Evolutionary conservation across 2,329 filamentous ascomycete genomes (phyloP), one percentile per base, ranked within the genome.

Genomic region (Monascus ruber): DNA sequence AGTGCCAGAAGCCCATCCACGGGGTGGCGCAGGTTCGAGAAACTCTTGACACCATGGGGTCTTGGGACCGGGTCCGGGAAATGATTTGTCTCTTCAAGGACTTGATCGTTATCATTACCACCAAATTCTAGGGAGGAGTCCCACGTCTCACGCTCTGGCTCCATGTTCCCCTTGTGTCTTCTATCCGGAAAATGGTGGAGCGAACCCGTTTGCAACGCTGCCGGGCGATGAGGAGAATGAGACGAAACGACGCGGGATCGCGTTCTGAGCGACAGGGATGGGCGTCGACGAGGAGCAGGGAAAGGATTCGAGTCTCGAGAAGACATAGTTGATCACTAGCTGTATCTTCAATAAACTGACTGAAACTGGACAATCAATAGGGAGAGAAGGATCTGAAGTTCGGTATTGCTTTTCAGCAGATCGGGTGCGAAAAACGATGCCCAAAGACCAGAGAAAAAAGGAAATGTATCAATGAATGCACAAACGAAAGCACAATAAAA

Each of bases 1-100:
- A 65, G 51, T 6, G 63, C 62, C 28, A 62, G 59, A 38, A 67
- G 42, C 4, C 63, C 64, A 40, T 62, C 56, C 43, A 66, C 60
- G 3, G 62, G 59, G 42, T 66, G 61, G 35, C 62, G 59, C 38
- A 67, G 46, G 31, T 49, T 61, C 31, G 64, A 66, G 46, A 67
- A 65, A 43, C 62, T 66, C 48, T 62, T 66, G 37, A 62, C 51
- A 32, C 49, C 45, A 28, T 58, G 60, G 24, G 55, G 58, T n/a
- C 53, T 50, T n/a, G 53, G 53, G 9, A 45, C 44, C 6, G 54
- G 51, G 26, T 57, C 52, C 3, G 58, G 52, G 24, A 61, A 58
- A 17, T 52, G 49, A 29, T 51, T 51, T 36, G 53, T 54, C 27
- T 61, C 59, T 38, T 63, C 58, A 34, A 62, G 33, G 1, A 52